Base-by-base conservation (phyloP, 2,329 filamentous ascomycete species). In the Sporothrix brunneoviolacea region DNA sequence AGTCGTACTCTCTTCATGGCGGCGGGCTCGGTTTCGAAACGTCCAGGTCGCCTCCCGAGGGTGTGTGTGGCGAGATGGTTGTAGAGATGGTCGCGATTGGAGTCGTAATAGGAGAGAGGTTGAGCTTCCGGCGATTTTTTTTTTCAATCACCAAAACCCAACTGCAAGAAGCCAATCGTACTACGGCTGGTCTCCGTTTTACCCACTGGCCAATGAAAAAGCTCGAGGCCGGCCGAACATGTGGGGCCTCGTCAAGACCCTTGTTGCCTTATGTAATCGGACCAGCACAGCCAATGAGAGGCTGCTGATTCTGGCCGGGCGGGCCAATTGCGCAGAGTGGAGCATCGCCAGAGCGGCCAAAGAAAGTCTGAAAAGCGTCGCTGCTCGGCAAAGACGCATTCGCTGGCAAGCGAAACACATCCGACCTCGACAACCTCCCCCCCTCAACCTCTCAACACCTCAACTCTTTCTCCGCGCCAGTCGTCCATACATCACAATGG, bases 1-100 rank as follows among this genome's bases (percentile, higher is more conserved):
- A 81, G 63, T 61, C 76, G 72, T 75, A 83, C 70, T 69, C 77
- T 77, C 73, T 80, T 81, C 78, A 83, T 82, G 60, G 62, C 45
- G 27, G 7, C 15, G 24, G 22, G 19, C 2, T n/a, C 24, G 41
- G 39, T 33, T 1, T n/a, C n/a, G n/a, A n/a, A n/a, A n/a, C n/a
- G 32, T 22, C 30, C 6, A 24, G 2, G 30, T 24, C 46, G 32
- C 8, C 30, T 42, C 19, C 21, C 22, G n/a, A n/a, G n/a, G 18
- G 24, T 41, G 36, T 8, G 38, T 9, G n/a, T n/a, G 15, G 7
- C 8, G 13, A 21, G 27, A 19, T 22, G 9, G 37, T 10, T 18
- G 36, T 12, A 8, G 35, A 16, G 15, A 24, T 48, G 13, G 45
- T 38, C 16, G 45, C 8, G 3, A 28, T 28, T 33, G 33, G 18